Evolutionary conservation across 441 rosid genomes (phyloP).

Genomic region (Rhodomyrtus psidioides): DNA sequence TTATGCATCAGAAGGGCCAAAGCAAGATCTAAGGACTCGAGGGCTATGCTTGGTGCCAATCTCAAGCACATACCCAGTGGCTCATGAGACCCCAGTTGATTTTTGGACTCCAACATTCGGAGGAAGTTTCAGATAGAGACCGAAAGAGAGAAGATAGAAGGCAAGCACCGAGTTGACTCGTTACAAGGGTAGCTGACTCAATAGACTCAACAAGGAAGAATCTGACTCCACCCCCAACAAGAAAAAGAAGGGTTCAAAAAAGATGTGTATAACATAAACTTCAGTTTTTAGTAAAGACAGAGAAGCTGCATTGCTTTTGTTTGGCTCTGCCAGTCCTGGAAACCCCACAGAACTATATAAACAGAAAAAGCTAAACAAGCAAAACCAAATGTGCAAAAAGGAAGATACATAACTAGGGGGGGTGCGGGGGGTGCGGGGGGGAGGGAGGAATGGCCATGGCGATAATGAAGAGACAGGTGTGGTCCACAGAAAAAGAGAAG

Average conservation of each 20-base stretch:
- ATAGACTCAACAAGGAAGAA: conserved; percentile 13
- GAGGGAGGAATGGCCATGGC: conserved; percentile 24
- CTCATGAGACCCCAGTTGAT: conserved; percentile 56
- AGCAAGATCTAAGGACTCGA: conserved; percentile 41
- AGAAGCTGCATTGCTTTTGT: conserved; percentile 20
- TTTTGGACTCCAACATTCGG: conserved; percentile 71
- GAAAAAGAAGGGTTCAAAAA: not conserved
- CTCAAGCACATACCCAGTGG: conserved; percentile 57
- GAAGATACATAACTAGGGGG: not conserved
- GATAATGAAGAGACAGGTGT: conserved; percentile 35
- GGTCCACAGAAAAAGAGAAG: conserved; percentile 47
- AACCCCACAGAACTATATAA: not conserved
- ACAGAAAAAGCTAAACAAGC: conserved; percentile 12
- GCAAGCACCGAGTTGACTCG: not conserved
- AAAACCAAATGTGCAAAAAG: not conserved
- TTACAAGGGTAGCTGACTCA: not conserved
- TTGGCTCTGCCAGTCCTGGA: conserved; percentile 25
- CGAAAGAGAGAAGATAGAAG: not conserved
- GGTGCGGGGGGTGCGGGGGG: conserved; percentile 12
- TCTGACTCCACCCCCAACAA: conserved; percentile 19
- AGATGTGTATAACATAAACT: not conserved
- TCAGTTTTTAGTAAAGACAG: conserved; percentile 9
- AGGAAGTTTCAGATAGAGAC: conserved; percentile 48
- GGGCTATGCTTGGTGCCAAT: conserved; percentile 64
- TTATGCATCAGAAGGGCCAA: conserved; percentile 3